These are phyloP conservation scores for Anthostomella pinea DNA, from an alignment of 2,329 filamentous ascomycete species.

Conservation along the genomic window DNA sequence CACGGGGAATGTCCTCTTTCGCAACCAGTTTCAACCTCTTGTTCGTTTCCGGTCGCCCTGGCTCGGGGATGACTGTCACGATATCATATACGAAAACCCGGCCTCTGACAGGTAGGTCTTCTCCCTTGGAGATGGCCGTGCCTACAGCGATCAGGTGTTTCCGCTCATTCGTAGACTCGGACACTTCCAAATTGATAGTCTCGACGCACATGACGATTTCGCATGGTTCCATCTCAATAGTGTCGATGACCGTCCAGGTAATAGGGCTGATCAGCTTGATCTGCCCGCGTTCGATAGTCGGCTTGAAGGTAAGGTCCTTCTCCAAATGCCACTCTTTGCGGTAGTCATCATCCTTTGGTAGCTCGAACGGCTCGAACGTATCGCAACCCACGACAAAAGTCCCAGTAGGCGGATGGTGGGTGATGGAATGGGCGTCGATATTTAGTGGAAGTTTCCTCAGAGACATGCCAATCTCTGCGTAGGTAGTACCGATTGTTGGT, in stretches of 20 bases:
- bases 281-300: constrained; percentile 66
- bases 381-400: constrained; percentile 77
- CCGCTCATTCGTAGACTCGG: constrained; percentile 84
- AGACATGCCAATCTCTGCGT: constrained; percentile 73
- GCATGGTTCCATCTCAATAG: constrained; percentile 66
- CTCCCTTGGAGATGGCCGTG: constrained; percentile 80
- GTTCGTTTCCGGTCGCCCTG: constrained; percentile 79
- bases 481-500: constrained; percentile 58
- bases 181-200: constrained; percentile 81
- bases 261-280: constrained; percentile 76
- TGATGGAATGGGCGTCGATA: constrained; percentile 67
- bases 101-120: constrained; percentile 84
- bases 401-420: constrained; percentile 72
- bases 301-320: constrained; percentile 59
- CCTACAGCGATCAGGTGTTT: constrained; percentile 80
- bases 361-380: constrained; percentile 66
- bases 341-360: constrained; percentile 82
- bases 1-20: constrained; percentile 86
- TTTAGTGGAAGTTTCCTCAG: constrained; percentile 68
- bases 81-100: constrained; percentile 89
- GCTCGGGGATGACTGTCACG: constrained; percentile 86
- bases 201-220: constrained; percentile 82
- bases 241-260: constrained; percentile 77
- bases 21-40: constrained; percentile 81
- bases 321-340: constrained; percentile 79